Evolutionary conservation across 2,329 filamentous ascomycete genomes (phyloP).

Genomic region (Fusarium floridanum): DNA sequence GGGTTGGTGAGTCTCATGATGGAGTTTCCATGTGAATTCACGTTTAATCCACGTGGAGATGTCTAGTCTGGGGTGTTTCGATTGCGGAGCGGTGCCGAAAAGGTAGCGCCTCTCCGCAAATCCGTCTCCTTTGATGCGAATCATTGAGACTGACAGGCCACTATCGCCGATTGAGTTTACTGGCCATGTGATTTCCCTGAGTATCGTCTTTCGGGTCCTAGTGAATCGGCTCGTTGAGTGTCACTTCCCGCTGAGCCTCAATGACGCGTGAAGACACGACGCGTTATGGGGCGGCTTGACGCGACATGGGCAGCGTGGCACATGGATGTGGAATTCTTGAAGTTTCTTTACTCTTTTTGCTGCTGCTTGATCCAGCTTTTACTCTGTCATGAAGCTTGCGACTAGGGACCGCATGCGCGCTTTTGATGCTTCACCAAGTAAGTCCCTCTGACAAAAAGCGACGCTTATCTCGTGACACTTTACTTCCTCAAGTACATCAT

Average conservation of each 20-base stretch:
- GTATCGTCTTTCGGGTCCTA: neutral
- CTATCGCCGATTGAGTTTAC: neutral
- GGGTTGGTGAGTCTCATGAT: neutral
- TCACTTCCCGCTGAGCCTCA: neutral
- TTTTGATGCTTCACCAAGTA: neutral
- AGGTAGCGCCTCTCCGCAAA: neutral
- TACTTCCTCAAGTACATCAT: neutral
- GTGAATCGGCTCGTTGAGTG: neutral
- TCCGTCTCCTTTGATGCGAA: neutral
- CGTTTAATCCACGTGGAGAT: neutral
- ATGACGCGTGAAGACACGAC: neutral
- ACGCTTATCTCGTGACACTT: neutral
- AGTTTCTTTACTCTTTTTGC: neutral
- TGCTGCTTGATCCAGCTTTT: neutral
- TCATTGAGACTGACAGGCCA: neutral
- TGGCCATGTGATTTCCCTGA: neutral
- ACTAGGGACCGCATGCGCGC: too few species aligned
- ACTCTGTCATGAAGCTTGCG: neutral
- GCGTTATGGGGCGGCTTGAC: neutral
- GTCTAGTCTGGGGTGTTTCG: neutral
- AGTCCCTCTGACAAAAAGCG: neutral
- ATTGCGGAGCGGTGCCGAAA: slow-evolving; percentile 1
- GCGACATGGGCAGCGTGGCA: neutral
- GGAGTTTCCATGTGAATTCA: neutral
- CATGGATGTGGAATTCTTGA: neutral